Conservation (phyloP, 1,139 yeast genomes). For the Magnusiomyces suaveolens region DNA sequence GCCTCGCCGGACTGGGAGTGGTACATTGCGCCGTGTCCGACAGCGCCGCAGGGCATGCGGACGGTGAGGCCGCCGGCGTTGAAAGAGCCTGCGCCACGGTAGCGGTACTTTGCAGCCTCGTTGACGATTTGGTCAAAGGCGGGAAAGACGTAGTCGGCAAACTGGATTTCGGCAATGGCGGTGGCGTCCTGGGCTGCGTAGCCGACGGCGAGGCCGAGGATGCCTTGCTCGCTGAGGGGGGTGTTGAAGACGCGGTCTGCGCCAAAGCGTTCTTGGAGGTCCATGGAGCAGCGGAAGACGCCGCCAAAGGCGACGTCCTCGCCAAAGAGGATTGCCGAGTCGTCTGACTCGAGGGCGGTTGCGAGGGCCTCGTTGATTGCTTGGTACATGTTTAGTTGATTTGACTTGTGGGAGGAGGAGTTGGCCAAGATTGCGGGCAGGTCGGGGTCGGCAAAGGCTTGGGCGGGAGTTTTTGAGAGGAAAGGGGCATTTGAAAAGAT, state of each 20-base stretch:
- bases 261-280: slow-evolving; percentile 32
- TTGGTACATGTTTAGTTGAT: slow-evolving; percentile 29
- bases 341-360: slow-evolving; percentile 31
- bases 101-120: slow-evolving; percentile 33
- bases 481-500: slow-evolving; percentile 25
- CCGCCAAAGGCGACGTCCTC: slow-evolving; percentile 35
- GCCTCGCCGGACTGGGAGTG: slow-evolving; percentile 34
- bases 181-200: slow-evolving; percentile 32
- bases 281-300: slow-evolving; percentile 34
- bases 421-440: slow-evolving; percentile 12
- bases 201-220: slow-evolving; percentile 32
- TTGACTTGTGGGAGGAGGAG: slow-evolving; percentile 9
- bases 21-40: slow-evolving; percentile 34
- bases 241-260: slow-evolving; percentile 32
- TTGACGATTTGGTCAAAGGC: slow-evolving; percentile 34
- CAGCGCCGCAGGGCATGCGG: slow-evolving; percentile 33
- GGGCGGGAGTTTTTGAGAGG: slow-evolving; percentile 19
- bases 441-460: slow-evolving; percentile 20
- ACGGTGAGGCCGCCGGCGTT: slow-evolving; percentile 31
- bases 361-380: slow-evolving; percentile 31
- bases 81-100: slow-evolving; percentile 25
- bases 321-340: slow-evolving; percentile 30
- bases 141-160: slow-evolving; percentile 34
- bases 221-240: slow-evolving; percentile 32
- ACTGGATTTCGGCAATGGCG: slow-evolving; percentile 34